Evolutionary conservation across 2,329 filamentous ascomycete genomes (phyloP).

Genomic region (Diaporthe aspalathi): DNA sequence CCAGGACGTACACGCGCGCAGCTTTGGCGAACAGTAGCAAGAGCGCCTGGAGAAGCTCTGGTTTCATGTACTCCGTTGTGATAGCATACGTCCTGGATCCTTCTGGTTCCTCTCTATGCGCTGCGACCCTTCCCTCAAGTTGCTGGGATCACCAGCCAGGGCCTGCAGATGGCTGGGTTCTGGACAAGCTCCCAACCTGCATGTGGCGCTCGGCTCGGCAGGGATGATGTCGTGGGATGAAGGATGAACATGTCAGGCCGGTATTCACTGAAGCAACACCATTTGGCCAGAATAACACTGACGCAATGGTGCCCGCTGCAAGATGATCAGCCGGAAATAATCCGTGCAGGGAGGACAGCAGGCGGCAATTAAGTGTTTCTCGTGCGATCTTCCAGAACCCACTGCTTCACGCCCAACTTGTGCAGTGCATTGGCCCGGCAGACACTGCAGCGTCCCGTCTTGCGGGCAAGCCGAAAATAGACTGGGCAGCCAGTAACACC

Average conservation of each 20-base stretch:
- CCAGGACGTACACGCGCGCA: not conserved
- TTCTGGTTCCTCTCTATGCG: not conserved
- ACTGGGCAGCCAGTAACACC: not conserved
- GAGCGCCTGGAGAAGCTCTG: not conserved
- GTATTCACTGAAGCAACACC: too few relatives aligned
- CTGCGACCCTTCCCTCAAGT: constrained; percentile 1
- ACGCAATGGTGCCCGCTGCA: not conserved
- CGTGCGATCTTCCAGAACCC: not conserved
- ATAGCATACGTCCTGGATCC: constrained; percentile 1
- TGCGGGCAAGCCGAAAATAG: not conserved
- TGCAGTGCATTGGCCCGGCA: not conserved
- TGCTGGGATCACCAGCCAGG: not conserved
- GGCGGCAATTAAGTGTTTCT: not conserved
- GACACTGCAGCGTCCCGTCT: not conserved
- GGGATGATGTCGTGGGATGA: constrained; percentile 11
- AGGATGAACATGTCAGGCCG: too few relatives aligned
- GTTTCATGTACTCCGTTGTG: not conserved
- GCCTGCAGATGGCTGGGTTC: not conserved
- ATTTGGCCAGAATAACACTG: too few relatives aligned
- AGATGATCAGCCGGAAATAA: not conserved
- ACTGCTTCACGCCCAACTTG: not conserved
- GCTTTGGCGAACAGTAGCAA: constrained; percentile 2
- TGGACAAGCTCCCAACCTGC: constrained; percentile 12
- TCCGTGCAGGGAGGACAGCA: not conserved
- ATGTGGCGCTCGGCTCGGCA: constrained; percentile 10